Evolutionary conservation across 2,329 filamentous ascomycete genomes (phyloP).

Genomic region (Colletotrichum graminicola): DNA sequence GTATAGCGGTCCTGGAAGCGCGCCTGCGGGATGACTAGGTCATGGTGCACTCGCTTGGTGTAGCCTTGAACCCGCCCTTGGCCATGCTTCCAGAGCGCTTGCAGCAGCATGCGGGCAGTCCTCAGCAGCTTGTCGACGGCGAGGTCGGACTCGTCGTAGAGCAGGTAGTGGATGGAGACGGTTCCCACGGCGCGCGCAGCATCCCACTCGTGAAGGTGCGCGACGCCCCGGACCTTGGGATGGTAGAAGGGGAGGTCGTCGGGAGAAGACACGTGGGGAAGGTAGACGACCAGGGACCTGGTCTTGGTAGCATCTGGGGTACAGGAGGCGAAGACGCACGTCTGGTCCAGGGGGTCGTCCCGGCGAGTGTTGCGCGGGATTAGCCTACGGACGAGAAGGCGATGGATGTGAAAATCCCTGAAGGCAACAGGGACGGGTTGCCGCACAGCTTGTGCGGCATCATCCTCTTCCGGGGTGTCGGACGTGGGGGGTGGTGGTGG

Average conservation of each 20-base stretch:
- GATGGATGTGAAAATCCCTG: conserved; percentile 56
- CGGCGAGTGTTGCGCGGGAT: conserved; percentile 85
- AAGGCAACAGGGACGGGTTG: conserved; percentile 59
- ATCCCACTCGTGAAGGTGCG: conserved; percentile 79
- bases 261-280: conserved; percentile 75
- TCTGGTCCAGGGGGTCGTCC: conserved; percentile 83
- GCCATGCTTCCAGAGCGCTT: conserved; percentile 79
- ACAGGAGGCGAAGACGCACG: conserved; percentile 76
- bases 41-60: conserved; percentile 86
- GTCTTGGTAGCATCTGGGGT: conserved; percentile 45
- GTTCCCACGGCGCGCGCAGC: conserved; percentile 56
- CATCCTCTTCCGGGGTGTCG: conserved; percentile 45
- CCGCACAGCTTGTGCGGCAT: conserved; percentile 41
- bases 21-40: conserved; percentile 81
- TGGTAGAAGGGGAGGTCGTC: conserved; percentile 88
- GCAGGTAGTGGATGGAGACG: conserved; percentile 72
- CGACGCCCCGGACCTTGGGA: conserved; percentile 79
- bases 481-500: conserved; percentile 36
- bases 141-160: conserved; percentile 56
- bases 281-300: conserved; percentile 76
- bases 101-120: conserved; percentile 76
- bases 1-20: conserved; percentile 86
- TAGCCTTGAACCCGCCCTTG: conserved; percentile 75
- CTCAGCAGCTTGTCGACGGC: conserved; percentile 66
- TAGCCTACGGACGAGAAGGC: conserved; percentile 79